Percentiles rank a stretch among this genome's conserved stretches.
Conservation (phyloP, 805 yeast species). For the Metschnikowia anglica region DNA sequence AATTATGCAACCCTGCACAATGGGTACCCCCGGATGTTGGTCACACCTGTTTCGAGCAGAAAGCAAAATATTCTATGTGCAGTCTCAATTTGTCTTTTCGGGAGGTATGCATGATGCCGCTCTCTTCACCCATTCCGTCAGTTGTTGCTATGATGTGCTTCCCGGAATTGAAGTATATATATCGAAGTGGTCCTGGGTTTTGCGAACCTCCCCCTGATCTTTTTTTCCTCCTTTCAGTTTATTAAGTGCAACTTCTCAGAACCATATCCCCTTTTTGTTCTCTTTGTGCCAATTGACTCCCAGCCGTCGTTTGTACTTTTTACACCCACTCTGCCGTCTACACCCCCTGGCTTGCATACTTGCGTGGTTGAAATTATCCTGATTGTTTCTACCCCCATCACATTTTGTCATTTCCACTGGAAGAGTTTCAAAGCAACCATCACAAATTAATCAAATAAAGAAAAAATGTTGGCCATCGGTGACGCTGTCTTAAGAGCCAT, state of each 20-base stretch:
- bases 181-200: conserved; percentile 5
- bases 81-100: conserved; percentile 6
- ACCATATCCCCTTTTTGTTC: not conserved
- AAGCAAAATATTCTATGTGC: conserved; percentile 21
- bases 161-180: conserved; percentile 10
- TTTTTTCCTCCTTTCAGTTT: conserved; percentile 7
- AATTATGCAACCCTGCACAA: conserved; percentile 10
- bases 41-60: conserved; percentile 17
- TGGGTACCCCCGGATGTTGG: conserved; percentile 18
- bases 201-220: conserved; percentile 4
- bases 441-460: not conserved
- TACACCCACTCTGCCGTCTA: not conserved
- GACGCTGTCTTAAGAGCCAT: conserved; percentile 73
- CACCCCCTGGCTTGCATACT: not conserved
- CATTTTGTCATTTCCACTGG: conserved; percentile 1
- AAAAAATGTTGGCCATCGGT: conserved; percentile 61
- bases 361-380: conserved; percentile 1
- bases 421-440: conserved; percentile 2
- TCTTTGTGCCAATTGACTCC: conserved; percentile 5
- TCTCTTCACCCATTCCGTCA: conserved; percentile 9
- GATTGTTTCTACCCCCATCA: not conserved
- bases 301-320: conserved; percentile 4
- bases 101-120: conserved; percentile 15
- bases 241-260: conserved; percentile 2
- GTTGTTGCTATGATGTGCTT: conserved; percentile 17